Evolutionary conservation across 495 filamentous ascomycete genomes (phyloP).

Genomic region (Penicillium tannophilum): DNA sequence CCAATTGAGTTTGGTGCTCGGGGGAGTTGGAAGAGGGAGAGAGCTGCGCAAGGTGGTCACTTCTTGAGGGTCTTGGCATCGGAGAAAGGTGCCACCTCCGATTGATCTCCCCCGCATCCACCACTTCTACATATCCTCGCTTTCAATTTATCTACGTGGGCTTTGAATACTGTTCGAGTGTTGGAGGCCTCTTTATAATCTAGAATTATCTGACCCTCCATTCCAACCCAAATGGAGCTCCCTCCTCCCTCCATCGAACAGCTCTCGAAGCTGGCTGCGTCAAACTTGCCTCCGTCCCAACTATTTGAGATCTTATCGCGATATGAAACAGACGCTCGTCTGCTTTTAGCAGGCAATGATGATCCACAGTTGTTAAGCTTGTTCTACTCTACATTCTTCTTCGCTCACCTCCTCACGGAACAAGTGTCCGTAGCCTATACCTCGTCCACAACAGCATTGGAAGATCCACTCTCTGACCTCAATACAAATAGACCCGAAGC

Average conservation of each 20-base stretch:
- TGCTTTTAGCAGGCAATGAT: slow-evolving; percentile 28
- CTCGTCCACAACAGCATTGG: background rate
- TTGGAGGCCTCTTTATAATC: background rate
- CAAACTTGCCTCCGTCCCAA: slow-evolving; percentile 38
- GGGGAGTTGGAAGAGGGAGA: slow-evolving; percentile 33
- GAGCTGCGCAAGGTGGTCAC: slow-evolving; percentile 54
- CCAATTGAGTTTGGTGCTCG: slow-evolving; percentile 26
- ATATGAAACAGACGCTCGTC: slow-evolving; percentile 47
- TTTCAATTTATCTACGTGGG: background rate
- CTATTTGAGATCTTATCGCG: slow-evolving; percentile 47
- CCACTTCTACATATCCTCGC: slow-evolving; percentile 3
- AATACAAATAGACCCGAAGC: slow-evolving; percentile 48
- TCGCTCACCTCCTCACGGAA: slow-evolving; percentile 54
- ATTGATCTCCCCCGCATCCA: slow-evolving; percentile 40
- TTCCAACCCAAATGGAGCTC: slow-evolving; percentile 31
- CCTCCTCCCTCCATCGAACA: slow-evolving; percentile 39
- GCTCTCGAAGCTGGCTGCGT: slow-evolving; percentile 39
- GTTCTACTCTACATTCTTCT: slow-evolving; percentile 55
- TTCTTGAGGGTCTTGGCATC: slow-evolving; percentile 38
- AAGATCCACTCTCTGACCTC: slow-evolving; percentile 1
- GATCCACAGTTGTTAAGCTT: slow-evolving; percentile 40
- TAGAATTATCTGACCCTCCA: background rate
- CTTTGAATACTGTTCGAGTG: background rate
- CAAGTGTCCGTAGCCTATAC: slow-evolving; percentile 43
- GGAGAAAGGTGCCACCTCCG: slow-evolving; percentile 36